phyloP scores from a whole-genome alignment of 306 rosid species.

The Quercus bicolor region DNA sequence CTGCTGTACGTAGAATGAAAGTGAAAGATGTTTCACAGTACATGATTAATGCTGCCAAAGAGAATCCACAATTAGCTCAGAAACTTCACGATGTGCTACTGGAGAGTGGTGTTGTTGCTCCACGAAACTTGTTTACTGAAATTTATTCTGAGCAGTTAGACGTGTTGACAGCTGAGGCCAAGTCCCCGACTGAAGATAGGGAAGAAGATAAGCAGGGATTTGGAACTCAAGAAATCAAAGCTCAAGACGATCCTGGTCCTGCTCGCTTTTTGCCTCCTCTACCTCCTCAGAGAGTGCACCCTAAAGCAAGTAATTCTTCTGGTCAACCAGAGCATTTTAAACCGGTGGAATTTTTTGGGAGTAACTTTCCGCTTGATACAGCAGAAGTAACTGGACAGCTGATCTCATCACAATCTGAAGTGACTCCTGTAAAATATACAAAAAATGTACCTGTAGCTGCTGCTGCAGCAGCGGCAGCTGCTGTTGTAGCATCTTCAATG shows the following conservation, averaged over 20 bases:
- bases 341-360: constrained; percentile 63
- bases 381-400: constrained; percentile 47
- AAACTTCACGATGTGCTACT: constrained; percentile 89
- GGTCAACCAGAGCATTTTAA: constrained; percentile 49
- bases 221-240: constrained; percentile 32
- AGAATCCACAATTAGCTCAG: constrained; percentile 87
- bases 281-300: constrained; percentile 45
- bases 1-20: constrained; percentile 68
- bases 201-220: constrained; percentile 36
- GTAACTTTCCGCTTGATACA: constrained; percentile 43
- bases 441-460: constrained; percentile 87
- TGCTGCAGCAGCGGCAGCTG: constrained; percentile 86
- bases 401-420: constrained; percentile 44
- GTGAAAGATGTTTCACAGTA: constrained; percentile 90
- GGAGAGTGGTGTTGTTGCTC: constrained; percentile 95
- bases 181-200: constrained; percentile 38
- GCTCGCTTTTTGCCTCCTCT: constrained; percentile 58
- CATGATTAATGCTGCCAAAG: constrained; percentile 97
- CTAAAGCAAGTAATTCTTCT: constrained; percentile 44
- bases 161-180: constrained; percentile 37
- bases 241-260: constrained; percentile 37
- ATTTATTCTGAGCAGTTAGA: constrained; percentile 60
- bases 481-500: constrained; percentile 94
- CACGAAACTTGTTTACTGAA: constrained; percentile 80
- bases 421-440: constrained; percentile 51